Evolutionary conservation across 345 rosid genomes (phyloP).

Genomic region (Dipteronia dyeriana): DNA sequence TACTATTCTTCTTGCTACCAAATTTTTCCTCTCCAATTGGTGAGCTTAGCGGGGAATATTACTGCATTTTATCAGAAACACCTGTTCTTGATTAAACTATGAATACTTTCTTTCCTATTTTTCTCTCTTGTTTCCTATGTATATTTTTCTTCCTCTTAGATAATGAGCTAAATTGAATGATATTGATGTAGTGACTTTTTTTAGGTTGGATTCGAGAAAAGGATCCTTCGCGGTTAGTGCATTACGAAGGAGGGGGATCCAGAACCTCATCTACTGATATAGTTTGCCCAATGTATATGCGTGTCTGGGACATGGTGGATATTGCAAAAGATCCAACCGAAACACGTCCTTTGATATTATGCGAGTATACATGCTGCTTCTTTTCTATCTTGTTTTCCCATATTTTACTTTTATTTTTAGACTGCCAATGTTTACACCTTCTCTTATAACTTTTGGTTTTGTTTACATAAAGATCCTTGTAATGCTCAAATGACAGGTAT

Average conservation of each 20-base stretch:
- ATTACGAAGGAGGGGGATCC: conserved; percentile 99
- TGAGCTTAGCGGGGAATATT: not conserved
- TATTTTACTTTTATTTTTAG: not conserved
- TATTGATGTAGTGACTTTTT: conserved; percentile 27
- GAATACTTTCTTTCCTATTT: not conserved
- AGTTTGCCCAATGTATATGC: conserved; percentile 99
- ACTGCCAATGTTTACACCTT: not conserved
- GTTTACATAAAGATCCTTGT: conserved; percentile 20
- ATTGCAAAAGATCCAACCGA: conserved; percentile 89
- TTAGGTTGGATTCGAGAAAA: conserved; percentile 90
- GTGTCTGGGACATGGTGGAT: conserved; percentile 91
- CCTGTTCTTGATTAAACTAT: not conserved
- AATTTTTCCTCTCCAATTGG: not conserved
- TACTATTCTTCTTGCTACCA: not conserved
- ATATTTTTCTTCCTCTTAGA: not conserved
- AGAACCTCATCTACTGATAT: conserved; percentile 89
- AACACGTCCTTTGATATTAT: conserved; percentile 88
- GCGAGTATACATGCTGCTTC: conserved; percentile 71
- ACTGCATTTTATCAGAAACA: not conserved
- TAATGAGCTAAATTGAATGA: not conserved
- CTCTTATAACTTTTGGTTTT: conserved; percentile 12
- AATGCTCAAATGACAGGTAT: conserved; percentile 59
- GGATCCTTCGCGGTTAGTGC: conserved; percentile 77
- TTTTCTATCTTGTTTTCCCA: conserved; percentile 28
- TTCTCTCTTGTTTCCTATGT: not conserved